Conservation (phyloP, 1,139 yeast genomes). For the Groenewaldozyma sp. region DNA sequence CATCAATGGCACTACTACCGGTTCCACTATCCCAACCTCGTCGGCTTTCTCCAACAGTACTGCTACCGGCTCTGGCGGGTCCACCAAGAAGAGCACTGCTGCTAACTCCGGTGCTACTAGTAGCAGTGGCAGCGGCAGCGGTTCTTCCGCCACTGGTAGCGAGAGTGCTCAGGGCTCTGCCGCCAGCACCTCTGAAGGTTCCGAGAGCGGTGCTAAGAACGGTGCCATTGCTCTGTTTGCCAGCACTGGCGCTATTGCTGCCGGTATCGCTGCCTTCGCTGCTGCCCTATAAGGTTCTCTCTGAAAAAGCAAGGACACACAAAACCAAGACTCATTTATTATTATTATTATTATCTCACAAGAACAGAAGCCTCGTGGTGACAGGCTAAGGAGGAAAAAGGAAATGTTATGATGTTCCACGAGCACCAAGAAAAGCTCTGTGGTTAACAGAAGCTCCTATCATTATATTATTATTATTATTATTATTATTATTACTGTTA, state of each 20-base stretch:
- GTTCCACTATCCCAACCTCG: constrained; percentile 5
- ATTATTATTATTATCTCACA: too few species aligned
- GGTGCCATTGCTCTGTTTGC: constrained; percentile 15
- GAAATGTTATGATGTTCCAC: too few species aligned
- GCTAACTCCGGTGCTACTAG: constrained; percentile 6
- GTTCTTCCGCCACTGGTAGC: constrained; percentile 5
- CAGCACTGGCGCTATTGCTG: constrained; percentile 16
- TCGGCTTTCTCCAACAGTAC: constrained; percentile 3
- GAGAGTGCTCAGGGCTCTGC: constrained; percentile 1
- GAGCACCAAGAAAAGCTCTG: too few species aligned
- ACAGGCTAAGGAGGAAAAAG: too few species aligned
- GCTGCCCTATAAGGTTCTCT: constrained; percentile 19
- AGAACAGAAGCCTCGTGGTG: too few species aligned
- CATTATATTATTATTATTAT: neutral
- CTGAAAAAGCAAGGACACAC: too few species aligned
- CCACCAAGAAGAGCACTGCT: constrained; percentile 6
- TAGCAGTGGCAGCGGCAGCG: constrained; percentile 2
- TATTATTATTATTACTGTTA: neutral
- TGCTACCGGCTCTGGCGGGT: constrained; percentile 9
- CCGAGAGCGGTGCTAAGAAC: constrained; percentile 5
- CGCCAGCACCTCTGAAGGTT: constrained; percentile 4
- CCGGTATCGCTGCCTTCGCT: constrained; percentile 19
- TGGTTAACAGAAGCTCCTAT: too few species aligned
- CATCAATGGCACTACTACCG: constrained; percentile 10
- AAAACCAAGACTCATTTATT: too few species aligned